These are phyloP conservation scores for Nakaseomyces delphensis DNA, from an alignment of 1,139 yeast species.

Conservation along the genomic window DNA sequence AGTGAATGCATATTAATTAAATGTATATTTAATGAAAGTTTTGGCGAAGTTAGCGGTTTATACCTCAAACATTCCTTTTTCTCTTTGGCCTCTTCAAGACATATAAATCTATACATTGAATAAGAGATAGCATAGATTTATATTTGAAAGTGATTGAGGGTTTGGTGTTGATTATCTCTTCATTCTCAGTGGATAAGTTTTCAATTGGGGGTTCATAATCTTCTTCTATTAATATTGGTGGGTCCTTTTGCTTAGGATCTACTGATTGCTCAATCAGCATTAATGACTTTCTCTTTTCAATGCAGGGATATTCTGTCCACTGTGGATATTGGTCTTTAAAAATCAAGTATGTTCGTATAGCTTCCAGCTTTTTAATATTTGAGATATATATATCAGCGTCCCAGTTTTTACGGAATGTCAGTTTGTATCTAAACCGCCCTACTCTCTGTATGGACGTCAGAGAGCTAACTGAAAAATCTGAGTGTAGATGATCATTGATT, in stretches of 20 bases:
- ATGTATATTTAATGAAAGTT: no score
- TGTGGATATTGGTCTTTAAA: conserved; percentile 9
- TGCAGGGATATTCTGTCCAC: conserved; percentile 4
- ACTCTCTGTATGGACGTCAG: conserved; percentile 16
- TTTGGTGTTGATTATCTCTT: conserved; percentile 14
- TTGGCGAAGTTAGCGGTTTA: no score
- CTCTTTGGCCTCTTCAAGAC: conserved; percentile 28
- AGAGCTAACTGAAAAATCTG: conserved; percentile 4
- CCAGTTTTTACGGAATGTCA: conserved; percentile 27
- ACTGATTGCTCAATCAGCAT: conserved; percentile 3
- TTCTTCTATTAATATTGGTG: neutral
- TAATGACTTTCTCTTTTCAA: conserved; percentile 1
- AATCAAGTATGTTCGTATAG: conserved; percentile 21
- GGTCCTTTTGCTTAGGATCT: neutral
- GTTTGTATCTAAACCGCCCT: conserved; percentile 21
- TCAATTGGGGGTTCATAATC: neutral
- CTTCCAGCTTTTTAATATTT: conserved; percentile 19
- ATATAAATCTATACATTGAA: conserved; percentile 25
- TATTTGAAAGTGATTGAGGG: conserved; percentile 22
- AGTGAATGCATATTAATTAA: no score
- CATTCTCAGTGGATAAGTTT: neutral
- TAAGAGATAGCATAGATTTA: conserved; percentile 19
- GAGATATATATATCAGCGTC: conserved; percentile 26
- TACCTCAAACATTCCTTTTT: neutral
- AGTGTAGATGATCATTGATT: conserved; percentile 9